Conservation (phyloP, 169 alveolate genomes). For the Plasmodium yoelii region DNA sequence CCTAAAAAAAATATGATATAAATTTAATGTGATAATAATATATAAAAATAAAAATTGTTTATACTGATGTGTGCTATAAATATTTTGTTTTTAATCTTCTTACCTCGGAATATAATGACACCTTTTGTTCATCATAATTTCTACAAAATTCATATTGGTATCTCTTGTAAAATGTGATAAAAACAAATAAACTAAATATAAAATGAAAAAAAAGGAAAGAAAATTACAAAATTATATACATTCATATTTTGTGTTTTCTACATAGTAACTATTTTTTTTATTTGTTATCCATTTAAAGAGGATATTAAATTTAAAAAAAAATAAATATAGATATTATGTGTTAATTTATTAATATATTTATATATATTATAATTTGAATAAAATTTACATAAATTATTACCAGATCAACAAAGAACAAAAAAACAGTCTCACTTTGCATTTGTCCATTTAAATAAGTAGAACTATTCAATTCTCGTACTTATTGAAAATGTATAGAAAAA, state of each 20-base stretch:
- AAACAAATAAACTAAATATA: conserved; percentile 20
- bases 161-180: conserved; percentile 49
- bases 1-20: conserved; percentile 17
- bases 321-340: no score
- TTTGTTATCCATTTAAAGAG: no score
- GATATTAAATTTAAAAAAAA: no score
- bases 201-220: conserved; percentile 1
- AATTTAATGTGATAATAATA: background rate
- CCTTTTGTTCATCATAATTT: conserved; percentile 49
- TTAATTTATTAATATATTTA: background rate
- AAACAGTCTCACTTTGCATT: conserved; percentile 19
- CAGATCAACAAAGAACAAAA: conserved; percentile 31
- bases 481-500: no score
- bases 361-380: background rate
- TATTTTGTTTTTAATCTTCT: background rate
- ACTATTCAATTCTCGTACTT: no score
- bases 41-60: background rate
- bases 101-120: conserved; percentile 63
- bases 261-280: no score
- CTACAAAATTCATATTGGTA: conserved; percentile 34
- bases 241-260: background rate
- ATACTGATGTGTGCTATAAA: background rate
- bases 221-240: background rate
- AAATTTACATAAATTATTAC: conserved; percentile 6
- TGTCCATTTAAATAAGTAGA: conserved; percentile 34